Evolutionary conservation across 176 grass and related monocot genomes (phyloP), one percentile per base, ranked within the genome.

Genomic region (Ensete glaucum): DNA sequence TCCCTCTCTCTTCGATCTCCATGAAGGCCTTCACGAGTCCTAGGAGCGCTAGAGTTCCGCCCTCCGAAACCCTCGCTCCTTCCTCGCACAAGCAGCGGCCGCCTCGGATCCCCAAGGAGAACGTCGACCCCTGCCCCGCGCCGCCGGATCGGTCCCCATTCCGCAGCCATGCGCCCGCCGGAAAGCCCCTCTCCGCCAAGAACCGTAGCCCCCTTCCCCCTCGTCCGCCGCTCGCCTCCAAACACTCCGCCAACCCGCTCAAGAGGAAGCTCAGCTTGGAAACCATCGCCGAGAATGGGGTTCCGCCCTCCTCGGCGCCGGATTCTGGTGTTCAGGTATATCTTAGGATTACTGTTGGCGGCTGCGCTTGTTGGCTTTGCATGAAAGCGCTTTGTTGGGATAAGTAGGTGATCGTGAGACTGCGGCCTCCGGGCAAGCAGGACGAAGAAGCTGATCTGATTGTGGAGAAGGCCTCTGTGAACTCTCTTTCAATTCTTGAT

Each of bases 401-500:
- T 54, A 20, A 26, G 54, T 78, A 96, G 92, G 92, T 96, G 54
- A 85, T 91, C 76, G 89, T 91, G 34, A 88, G 92, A 80, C 87
- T 96, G 73, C 86, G 92, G 71, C 92, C 92, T 69, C 75, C 82
- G 57, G 83, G 81, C 82, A 80, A 73, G 51, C 82, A 81, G 71
- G 62, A 66, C 22, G 71, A 73, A 55, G 52, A 54, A 50, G 20
- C n/a, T 13, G 71, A 73, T 73, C 52, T 15, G 52, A 55, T 85
- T 70, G 85, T 90, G 54, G 76, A 85, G 24, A 91, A 91, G 82
- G 72, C 72, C 27, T 79, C 86, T 19, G 62, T 17, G 76, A 88
- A 83, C 83, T 89, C 89, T 11, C 67, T 96, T 62, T 85, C 86
- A 50, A 85, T 91, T 80, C 78, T 80, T 26, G 92, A 89, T 12